Evolutionary conservation across 805 yeast genomes (phyloP), one percentile per base, ranked within the genome.

Genomic region (Schizosaccharomyces lindneri): DNA sequence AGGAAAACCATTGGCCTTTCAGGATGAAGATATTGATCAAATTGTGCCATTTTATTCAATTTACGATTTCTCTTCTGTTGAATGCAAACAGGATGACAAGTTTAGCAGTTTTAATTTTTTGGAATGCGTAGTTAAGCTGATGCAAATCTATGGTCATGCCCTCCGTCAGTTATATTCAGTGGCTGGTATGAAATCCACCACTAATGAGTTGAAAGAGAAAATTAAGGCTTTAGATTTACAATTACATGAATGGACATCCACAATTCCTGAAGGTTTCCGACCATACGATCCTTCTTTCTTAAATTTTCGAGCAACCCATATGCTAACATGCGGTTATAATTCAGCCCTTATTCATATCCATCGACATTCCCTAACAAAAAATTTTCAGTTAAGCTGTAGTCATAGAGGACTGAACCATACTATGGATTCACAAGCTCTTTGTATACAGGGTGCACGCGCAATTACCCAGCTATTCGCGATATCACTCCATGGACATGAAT

Each of bases 1-100:
- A 5, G 67, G 69, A 17, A 61, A 65, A n/a, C 68, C 67, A 29
- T 62, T 66, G 11, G 29, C 59, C 5, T 61, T 65, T 19, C 46
- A 62, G 27, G 66, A 65, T 55, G 61, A 60, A 46, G 66, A 65
- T 55, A 36, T 36, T 32, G 60, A 57, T 51, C 57, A 51, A 17
- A 29, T 24, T 7, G 15, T 51, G 7, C 57, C 57, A 9, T 51
- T 51, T 29, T 51, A 24, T n/a, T 51, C 57, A 7, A 29, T 51
- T 29, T 51, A 51, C 21, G 3, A 29, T 5, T 51, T 17, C 4
- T 24, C 15, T 17, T 11, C 17, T 24, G 9, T 51, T 9, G 19
- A 17, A 17, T 5, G 9, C n/a, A 17, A 7, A 6, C 5, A 24
- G 13, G 17, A 17, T 7, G 57, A 51, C 15, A 9, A 21, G 11